phyloP scores from a whole-genome alignment of 768 basidiomycete species.

The Russula vinacea region DNA sequence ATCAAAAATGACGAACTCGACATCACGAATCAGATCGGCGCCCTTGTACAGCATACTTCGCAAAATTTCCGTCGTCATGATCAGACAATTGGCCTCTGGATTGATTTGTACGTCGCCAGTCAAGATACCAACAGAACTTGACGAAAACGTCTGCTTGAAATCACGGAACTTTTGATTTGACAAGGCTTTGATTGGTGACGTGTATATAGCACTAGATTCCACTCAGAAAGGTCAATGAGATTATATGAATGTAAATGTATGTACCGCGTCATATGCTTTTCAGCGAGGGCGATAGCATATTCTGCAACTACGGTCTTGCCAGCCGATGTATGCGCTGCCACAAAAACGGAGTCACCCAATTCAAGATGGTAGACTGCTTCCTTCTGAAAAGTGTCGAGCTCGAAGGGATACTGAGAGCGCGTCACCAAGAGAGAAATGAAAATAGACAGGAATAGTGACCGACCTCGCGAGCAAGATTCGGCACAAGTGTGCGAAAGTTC shows the following conservation, averaged over 20 bases:
- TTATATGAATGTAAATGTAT: slow-evolving; percentile 17
- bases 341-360: slow-evolving; percentile 96
- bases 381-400: slow-evolving; percentile 97
- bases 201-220: slow-evolving; percentile 83
- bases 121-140: slow-evolving; percentile 88
- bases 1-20: slow-evolving; percentile 99
- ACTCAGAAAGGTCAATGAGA: neutral
- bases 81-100: slow-evolving; percentile 92
- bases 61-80: slow-evolving; percentile 98
- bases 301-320: slow-evolving; percentile 99
- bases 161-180: slow-evolving; percentile 99
- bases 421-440: slow-evolving; percentile 1
- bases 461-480: slow-evolving; percentile 94
- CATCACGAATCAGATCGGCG: slow-evolving; percentile 95
- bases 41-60: slow-evolving; percentile 99
- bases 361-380: slow-evolving; percentile 98
- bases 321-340: slow-evolving; percentile 99
- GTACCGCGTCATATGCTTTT: slow-evolving; percentile 98
- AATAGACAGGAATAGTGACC: neutral
- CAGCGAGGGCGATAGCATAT: slow-evolving; percentile 95
- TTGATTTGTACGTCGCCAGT: slow-evolving; percentile 99
- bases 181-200: slow-evolving; percentile 96
- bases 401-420: slow-evolving; percentile 84
- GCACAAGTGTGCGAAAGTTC: slow-evolving; percentile 90
- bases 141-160: slow-evolving; percentile 94